A percentile compares a stretch with the other conserved stretches of the same genome.
Evolutionary conservation across 75 land plant genomes (phyloP).

Genomic region (Pinus albicaulis): DNA sequence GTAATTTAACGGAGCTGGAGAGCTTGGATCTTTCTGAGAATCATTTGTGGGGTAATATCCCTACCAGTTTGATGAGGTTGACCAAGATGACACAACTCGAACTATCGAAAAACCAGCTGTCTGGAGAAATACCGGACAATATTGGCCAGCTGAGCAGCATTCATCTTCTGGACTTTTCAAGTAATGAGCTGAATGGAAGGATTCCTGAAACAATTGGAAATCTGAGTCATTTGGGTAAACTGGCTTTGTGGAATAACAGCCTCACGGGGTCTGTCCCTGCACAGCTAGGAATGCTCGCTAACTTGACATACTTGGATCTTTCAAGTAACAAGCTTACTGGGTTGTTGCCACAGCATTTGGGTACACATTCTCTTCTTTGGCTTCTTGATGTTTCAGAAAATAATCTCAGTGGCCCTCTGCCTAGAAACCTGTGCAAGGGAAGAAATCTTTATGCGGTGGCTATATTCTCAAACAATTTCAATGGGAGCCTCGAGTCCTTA

Average conservation of each 20-base stretch:
- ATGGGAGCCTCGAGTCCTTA: too few species aligned
- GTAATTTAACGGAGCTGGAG: too few species aligned
- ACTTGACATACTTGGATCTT: conserved; percentile 11
- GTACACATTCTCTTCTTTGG: conserved; percentile 3
- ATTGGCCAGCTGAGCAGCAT: not conserved
- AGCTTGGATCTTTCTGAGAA: too few species aligned
- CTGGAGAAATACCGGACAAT: too few species aligned
- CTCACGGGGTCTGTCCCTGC: conserved; percentile 21
- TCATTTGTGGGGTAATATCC: too few species aligned
- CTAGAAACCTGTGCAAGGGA: not conserved
- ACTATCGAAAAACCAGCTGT: too few species aligned
- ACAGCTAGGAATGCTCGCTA: conserved; percentile 15
- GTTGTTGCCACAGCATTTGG: conserved; percentile 22
- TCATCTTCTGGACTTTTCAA: not conserved
- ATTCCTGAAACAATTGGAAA: not conserved
- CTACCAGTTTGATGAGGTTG: too few species aligned
- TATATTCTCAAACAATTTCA: too few species aligned
- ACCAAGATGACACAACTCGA: too few species aligned
- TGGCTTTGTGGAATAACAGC: conserved; percentile 10
- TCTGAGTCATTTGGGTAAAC: conserved; percentile 7
- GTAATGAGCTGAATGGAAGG: conserved; percentile 7
- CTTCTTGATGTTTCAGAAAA: conserved; percentile 3
- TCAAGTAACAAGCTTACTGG: conserved; percentile 20
- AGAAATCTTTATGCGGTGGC: too few species aligned
- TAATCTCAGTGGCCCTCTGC: conserved; percentile 5